These are phyloP conservation scores for Penicillium canariense DNA, from an alignment of 495 filamentous ascomycete genomes.

Conservation along the genomic window DNA sequence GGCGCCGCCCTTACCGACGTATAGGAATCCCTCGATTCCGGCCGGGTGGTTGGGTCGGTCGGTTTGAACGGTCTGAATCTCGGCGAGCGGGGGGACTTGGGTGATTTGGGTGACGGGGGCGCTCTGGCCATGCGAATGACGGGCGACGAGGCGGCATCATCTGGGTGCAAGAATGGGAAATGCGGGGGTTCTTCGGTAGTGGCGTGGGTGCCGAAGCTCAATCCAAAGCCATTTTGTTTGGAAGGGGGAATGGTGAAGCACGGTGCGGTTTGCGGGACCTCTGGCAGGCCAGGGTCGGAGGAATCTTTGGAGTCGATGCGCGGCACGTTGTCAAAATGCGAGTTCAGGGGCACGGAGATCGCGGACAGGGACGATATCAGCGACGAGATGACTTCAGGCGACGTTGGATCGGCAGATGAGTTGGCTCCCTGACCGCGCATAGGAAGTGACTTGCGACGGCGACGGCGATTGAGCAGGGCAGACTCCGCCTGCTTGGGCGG, in stretches of 20 bases:
- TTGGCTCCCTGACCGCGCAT: constrained; percentile 31
- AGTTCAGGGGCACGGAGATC: constrained; percentile 73
- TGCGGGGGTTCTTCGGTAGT: constrained; percentile 32
- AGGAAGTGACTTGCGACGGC: constrained; percentile 43
- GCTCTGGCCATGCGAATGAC: constrained; percentile 84
- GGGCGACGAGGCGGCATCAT: constrained; percentile 77
- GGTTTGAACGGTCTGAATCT: constrained; percentile 43
- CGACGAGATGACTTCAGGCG: constrained; percentile 90
- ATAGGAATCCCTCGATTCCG: constrained; percentile 40
- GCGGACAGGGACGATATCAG: constrained; percentile 88
- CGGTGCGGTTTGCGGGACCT: constrained; percentile 39
- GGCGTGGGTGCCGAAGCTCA: constrained; percentile 65
- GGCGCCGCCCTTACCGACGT: constrained; percentile 34
- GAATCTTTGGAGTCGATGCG: constrained; percentile 42
- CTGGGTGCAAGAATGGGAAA: constrained; percentile 54
- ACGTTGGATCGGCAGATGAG: constrained; percentile 55
- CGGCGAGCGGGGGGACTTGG: constrained; percentile 43
- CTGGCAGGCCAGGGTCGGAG: constrained; percentile 46
- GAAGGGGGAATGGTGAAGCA: constrained; percentile 28
- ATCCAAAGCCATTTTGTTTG: constrained; percentile 57
- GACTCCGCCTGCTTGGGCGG: constrained; percentile 28
- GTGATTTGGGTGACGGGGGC: constrained; percentile 64
- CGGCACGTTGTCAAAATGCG: constrained; percentile 67
- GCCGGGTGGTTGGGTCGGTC: constrained; percentile 25
- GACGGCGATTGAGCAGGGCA: constrained; percentile 34